These are phyloP conservation scores for Musa balbisiana DNA, from an alignment of 202 grass and related monocot genomes.

Conservation along the genomic window DNA sequence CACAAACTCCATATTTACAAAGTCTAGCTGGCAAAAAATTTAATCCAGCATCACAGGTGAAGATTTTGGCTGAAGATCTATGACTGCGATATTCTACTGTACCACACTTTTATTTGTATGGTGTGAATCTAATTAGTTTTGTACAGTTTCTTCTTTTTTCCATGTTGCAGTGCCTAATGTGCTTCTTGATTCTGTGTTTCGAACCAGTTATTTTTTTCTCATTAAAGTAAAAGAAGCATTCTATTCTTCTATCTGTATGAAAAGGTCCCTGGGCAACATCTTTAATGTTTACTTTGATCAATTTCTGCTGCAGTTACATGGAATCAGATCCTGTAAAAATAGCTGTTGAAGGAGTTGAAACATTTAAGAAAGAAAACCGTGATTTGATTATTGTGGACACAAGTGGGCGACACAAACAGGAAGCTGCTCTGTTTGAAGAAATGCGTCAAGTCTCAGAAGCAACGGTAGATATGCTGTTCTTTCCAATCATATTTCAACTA, in stretches of 20 bases:
- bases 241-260: too few species aligned
- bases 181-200: too few species aligned
- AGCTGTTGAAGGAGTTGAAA: slow-evolving; percentile 92
- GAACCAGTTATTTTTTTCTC: too few species aligned
- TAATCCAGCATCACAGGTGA: not conserved
- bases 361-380: slow-evolving; percentile 81
- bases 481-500: slow-evolving; percentile 15
- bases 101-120: too few species aligned
- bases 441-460: slow-evolving; percentile 99
- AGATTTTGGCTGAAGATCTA: not conserved
- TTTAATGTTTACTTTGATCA: slow-evolving; percentile 13
- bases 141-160: too few species aligned
- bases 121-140: too few species aligned
- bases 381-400: slow-evolving; percentile 99
- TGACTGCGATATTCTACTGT: not conserved
- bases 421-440: slow-evolving; percentile 94
- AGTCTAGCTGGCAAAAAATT: not conserved
- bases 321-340: slow-evolving; percentile 98
- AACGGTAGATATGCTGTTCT: slow-evolving; percentile 44
- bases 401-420: slow-evolving; percentile 93
- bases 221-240: not conserved
- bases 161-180: too few species aligned
- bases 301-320: slow-evolving; percentile 53
- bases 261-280: not conserved
- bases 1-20: not conserved